phyloP scores from a whole-genome alignment of 2,329 filamentous ascomycete genomes.

The Stagonosporopsis chrysanthemi region DNA sequence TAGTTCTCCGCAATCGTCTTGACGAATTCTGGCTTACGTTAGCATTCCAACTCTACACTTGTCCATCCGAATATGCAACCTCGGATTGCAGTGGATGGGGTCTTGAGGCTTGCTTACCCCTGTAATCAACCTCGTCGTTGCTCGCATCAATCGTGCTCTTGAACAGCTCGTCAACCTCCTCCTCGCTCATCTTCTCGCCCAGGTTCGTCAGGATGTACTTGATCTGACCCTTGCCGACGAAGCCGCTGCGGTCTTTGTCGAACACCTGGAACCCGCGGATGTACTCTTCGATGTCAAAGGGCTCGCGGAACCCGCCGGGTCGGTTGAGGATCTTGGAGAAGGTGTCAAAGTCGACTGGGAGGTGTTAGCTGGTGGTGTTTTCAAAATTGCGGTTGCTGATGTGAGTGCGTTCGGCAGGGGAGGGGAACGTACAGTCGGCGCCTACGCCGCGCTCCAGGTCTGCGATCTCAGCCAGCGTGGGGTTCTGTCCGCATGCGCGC shows the following conservation, averaged over 20 bases:
- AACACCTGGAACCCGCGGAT: conserved; percentile 99
- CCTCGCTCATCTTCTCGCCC: conserved; percentile 99
- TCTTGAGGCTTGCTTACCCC: conserved; percentile 64
- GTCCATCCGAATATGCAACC: too few relatives aligned
- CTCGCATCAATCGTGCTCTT: conserved; percentile 93
- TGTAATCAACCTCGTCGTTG: conserved; percentile 97
- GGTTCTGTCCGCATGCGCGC: conserved; percentile 97
- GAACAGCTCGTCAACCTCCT: conserved; percentile 97
- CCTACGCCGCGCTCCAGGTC: conserved; percentile 92
- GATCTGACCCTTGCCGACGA: conserved; percentile 96
- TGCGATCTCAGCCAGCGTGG: conserved; percentile 88
- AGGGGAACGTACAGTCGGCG: conserved; percentile 79
- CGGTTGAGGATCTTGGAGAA: conserved; percentile 97
- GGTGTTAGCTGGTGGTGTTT: conserved; percentile 6
- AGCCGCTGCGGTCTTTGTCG: conserved; percentile 98
- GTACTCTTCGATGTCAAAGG: conserved; percentile 97
- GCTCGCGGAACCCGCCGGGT: conserved; percentile 96
- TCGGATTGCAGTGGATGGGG: too few relatives aligned
- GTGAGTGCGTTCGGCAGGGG: background rate
- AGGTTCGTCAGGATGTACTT: conserved; percentile 98
- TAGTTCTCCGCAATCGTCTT: conserved; percentile 52
- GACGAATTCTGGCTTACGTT: conserved; percentile 45
- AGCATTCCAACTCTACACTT: conserved; percentile 4
- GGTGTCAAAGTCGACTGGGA: conserved; percentile 91
- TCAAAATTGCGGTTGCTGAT: background rate